Conservation (phyloP, 192 early-diverging fungal species). For the Coemansia sp. region DNA sequence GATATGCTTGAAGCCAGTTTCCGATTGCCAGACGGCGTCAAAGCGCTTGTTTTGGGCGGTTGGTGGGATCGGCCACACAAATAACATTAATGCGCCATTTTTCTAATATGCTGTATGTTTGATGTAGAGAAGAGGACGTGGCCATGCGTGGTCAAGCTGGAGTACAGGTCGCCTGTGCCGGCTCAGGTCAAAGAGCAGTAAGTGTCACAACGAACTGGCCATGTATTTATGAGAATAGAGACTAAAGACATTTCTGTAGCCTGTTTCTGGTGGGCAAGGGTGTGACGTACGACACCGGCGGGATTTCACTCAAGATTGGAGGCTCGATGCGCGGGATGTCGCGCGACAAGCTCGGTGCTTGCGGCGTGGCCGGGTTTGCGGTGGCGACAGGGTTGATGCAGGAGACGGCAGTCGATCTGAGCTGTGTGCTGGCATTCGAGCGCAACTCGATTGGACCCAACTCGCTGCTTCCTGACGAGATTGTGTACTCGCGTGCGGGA, state of each 20-base stretch:
- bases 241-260: conserved; percentile 23
- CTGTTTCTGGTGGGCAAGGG: conserved; percentile 87
- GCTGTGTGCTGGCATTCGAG: conserved; percentile 71
- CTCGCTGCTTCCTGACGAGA: conserved; percentile 78
- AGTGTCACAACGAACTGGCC: conserved; percentile 45
- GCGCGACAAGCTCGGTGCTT: conserved; percentile 87
- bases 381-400: conserved; percentile 64
- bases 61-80: neutral
- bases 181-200: conserved; percentile 68
- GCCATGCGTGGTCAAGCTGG: conserved; percentile 54
- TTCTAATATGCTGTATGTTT: neutral
- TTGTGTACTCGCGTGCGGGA: conserved; percentile 73
- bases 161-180: conserved; percentile 65
- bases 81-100: neutral
- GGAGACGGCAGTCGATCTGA: conserved; percentile 67
- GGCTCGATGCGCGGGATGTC: conserved; percentile 87
- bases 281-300: conserved; percentile 89
- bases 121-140: conserved; percentile 40
- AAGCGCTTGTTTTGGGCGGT: neutral
- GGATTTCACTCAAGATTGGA: conserved; percentile 79
- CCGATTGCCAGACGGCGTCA: conserved; percentile 4
- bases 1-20: neutral
- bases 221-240: neutral
- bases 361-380: conserved; percentile 77
- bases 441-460: conserved; percentile 81